Base-by-base conservation (phyloP, 1,284 basidiomycete species). In the Cryptococcus sp. region DNA sequence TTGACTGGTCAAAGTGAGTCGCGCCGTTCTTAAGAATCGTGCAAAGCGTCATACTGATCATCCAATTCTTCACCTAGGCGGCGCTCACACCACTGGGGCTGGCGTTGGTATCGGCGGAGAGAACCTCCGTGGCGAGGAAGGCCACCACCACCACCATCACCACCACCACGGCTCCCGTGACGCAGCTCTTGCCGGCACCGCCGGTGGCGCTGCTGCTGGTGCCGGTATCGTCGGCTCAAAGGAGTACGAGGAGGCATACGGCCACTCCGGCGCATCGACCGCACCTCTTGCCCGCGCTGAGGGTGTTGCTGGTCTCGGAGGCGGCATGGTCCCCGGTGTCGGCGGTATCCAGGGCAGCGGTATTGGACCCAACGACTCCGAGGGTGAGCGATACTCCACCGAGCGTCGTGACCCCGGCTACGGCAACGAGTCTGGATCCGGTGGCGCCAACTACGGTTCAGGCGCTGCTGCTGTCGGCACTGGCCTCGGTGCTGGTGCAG, bases 1-100 rank as follows among this genome's bases (percentile, higher is more conserved):
- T 51, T 74, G 19, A 68, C 66, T 30, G 72, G 72, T 15, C 55
- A 74, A 54, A 72, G 72, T 73, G 55, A 65, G 71, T 69, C 3
- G n/a, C 40, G 27, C 23, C 35, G 30, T 40, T 43, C 23, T 35
- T 15, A 35, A 16, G 43, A 22, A 10, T 16, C 19, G 4, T 30
- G 11, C 49, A 8, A 47, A 13, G 19, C 50, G 40, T 30, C 30
- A 19, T n/a, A 11, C 39, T 22, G 52, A 47, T 30, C n/a, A 30
- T 55, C 22, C 35, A 20, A 35, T 20, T 23, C 15, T 2, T 50
- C 22, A 17, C 20, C n/a, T 27, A 60, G 58, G 47, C 53, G 42
- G 35, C 41, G 57, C 56, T 5, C 57, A 60, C 23, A 58, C 58
- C 20, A 62, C 63, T 22, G 64, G 61, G 15, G 55, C 62, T 25